A percentile compares a stretch with the other conserved stretches of the same genome.
Evolutionary conservation across 768 basidiomycete species (phyloP).

Genomic region (Tulasnella sp.): DNA sequence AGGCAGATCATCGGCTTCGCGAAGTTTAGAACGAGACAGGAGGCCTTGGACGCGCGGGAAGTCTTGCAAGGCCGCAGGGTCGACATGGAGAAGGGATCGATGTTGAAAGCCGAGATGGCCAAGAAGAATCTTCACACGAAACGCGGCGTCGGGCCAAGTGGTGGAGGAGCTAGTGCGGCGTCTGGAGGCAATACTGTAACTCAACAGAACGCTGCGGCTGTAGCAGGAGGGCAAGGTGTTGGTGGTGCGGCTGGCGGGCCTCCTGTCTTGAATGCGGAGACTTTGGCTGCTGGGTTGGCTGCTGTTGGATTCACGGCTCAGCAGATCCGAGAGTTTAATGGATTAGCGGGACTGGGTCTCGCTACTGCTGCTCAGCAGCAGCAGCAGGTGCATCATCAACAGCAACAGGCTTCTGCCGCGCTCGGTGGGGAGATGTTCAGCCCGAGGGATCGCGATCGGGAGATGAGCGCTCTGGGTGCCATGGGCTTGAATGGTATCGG

Average conservation of each 20-base stretch:
- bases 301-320: slow-evolving; percentile 22
- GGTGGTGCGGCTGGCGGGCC: slow-evolving; percentile 19
- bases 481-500: slow-evolving; percentile 34
- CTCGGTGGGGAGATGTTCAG: slow-evolving; percentile 27
- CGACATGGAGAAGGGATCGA: slow-evolving; percentile 85
- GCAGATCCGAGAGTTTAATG: slow-evolving; percentile 11
- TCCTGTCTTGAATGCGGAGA: slow-evolving; percentile 19
- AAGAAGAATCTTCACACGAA: slow-evolving; percentile 99
- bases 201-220: slow-evolving; percentile 14
- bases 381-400: background rate
- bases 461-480: slow-evolving; percentile 37
- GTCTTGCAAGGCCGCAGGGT: slow-evolving; percentile 80
- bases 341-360: slow-evolving; percentile 13
- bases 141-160: slow-evolving; percentile 57
- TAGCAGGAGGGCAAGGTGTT: slow-evolving; percentile 25
- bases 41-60: slow-evolving; percentile 82
- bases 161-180: background rate
- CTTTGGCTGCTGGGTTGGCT: slow-evolving; percentile 21
- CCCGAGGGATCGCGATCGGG: slow-evolving; percentile 34
- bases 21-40: slow-evolving; percentile 79
- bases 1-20: slow-evolving; percentile 99
- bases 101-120: slow-evolving; percentile 97
- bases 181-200: background rate
- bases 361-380: slow-evolving; percentile 12
- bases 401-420: background rate